Evolutionary conservation across 257 asterid species (phyloP), one percentile per base, ranked within the genome.

Genomic region (Paulownia fortunei): DNA sequence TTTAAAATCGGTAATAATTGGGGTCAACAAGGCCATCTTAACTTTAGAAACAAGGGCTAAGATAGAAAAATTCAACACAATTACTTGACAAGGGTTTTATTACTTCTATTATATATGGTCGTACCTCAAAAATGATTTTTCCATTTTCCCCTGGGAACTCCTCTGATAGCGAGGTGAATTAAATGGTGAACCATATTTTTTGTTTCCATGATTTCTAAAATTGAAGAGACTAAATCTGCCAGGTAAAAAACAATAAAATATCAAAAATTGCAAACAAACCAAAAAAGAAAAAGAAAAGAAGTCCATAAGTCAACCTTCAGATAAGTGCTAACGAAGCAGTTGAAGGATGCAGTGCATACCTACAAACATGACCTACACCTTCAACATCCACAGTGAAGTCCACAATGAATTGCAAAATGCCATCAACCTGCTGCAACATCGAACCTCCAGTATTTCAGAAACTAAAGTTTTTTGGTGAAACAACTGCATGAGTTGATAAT

Each of bases 101-200:
- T 52, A 64, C 13, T 24, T 5, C 27, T 32, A 13, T 12, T 18
- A 68, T 72, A 36, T 65, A 51, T 19, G 5, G 24, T 47, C 69
- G 3, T 89, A 96, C 99, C 99, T 92, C 84, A 96, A 76, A 85
- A 89, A 93, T 11, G 99, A 96, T 80, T 96, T 96, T 73, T 96
- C 99, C 97, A 96, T 87, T 87, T 96, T 96, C 65, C 99, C 99
- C 83, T 96, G 99, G 32, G 96, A 92, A 83, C 99, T 96, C 87
- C 98, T 90, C 85, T 80, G 88, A 18, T 74, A 70, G 41, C 82
- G 79, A 68, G 87, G 72, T 11, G 94, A 76, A 83, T 86, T 84
- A 72, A 79, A 90, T 10, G 96, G 97, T 0, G 99, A 92, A 55
- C 92, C 98, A 58, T 96, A 96, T 82, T 84, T 86, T 72, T 60